Conservation (phyloP, 768 basidiomycete species). For the Crassisporium funariophilum region DNA sequence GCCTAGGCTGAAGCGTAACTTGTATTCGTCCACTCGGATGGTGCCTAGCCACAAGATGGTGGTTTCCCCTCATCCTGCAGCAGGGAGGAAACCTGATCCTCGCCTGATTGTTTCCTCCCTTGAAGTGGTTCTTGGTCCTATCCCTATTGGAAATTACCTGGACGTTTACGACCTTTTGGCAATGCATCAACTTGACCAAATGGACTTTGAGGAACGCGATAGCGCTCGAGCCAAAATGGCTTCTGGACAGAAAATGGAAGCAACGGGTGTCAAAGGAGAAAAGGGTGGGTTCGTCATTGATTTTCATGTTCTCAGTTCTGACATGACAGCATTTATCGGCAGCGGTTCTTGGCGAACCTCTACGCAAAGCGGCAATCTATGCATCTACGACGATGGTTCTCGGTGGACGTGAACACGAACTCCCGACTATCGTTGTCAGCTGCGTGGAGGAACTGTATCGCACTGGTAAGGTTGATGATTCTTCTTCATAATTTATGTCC, state of each 20-base stretch:
- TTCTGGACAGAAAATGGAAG: slow-evolving; percentile 8
- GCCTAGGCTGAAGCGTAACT: neutral
- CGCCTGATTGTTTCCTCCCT: slow-evolving; percentile 20
- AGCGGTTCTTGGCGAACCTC: slow-evolving; percentile 39
- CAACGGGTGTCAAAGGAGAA: slow-evolving; percentile 5
- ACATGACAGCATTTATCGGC: neutral
- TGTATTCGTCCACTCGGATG: neutral
- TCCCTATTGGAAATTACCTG: slow-evolving; percentile 11
- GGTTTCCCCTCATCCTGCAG: slow-evolving; percentile 11
- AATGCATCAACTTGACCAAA: slow-evolving; percentile 23
- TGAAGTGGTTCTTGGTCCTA: slow-evolving; percentile 12
- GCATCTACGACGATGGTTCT: slow-evolving; percentile 35
- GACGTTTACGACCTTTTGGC: slow-evolving; percentile 21
- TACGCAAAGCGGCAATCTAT: slow-evolving; percentile 36
- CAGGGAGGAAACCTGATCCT: slow-evolving; percentile 23
- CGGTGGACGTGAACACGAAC: slow-evolving; percentile 36
- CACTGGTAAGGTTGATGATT: slow-evolving; percentile 25
- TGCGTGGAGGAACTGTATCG: slow-evolving; percentile 47
- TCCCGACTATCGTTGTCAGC: slow-evolving; percentile 42
- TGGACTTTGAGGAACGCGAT: slow-evolving; percentile 22
- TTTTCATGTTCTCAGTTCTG: neutral
- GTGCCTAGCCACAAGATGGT: neutral
- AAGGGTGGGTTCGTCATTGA: slow-evolving; percentile 11
- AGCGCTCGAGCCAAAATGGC: slow-evolving; percentile 4
- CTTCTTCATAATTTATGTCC: no score